Conservation (phyloP, 441 rosid genomes). For the Pelargonium cotyledonis region DNA sequence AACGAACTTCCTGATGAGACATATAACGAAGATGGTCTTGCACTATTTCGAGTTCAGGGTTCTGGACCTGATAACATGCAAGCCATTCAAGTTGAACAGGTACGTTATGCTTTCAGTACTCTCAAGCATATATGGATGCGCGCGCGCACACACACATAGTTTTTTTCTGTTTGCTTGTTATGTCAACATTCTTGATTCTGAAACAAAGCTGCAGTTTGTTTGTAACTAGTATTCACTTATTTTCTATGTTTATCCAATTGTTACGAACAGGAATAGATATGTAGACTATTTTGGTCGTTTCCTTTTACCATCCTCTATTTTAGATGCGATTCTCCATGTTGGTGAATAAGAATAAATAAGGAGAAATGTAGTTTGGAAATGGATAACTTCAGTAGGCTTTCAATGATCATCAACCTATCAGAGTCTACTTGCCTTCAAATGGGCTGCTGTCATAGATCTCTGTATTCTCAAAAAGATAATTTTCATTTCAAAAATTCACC, state of each 20-base stretch:
- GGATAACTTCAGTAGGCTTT: not conserved
- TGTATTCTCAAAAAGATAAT: not conserved
- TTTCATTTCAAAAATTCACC: too few species aligned
- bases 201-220: not conserved
- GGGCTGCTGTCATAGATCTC: not conserved
- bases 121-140: not conserved
- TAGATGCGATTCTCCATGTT: not conserved
- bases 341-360: not conserved
- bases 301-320: not conserved
- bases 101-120: constrained; percentile 32
- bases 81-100: constrained; percentile 92
- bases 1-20: constrained; percentile 73
- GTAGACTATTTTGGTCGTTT: not conserved
- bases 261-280: not conserved
- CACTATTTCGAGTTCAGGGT: constrained; percentile 84
- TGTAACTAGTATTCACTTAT: not conserved
- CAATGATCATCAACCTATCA: not conserved
- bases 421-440: too few species aligned
- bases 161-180: not conserved
- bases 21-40: constrained; percentile 62
- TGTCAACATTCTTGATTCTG: constrained; percentile 12
- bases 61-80: constrained; percentile 99
- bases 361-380: not conserved
- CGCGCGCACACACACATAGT: too few species aligned
- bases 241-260: not conserved